Base-by-base conservation (phyloP, 176 grass and related monocot species). In the Paspalum notatum region DNA sequence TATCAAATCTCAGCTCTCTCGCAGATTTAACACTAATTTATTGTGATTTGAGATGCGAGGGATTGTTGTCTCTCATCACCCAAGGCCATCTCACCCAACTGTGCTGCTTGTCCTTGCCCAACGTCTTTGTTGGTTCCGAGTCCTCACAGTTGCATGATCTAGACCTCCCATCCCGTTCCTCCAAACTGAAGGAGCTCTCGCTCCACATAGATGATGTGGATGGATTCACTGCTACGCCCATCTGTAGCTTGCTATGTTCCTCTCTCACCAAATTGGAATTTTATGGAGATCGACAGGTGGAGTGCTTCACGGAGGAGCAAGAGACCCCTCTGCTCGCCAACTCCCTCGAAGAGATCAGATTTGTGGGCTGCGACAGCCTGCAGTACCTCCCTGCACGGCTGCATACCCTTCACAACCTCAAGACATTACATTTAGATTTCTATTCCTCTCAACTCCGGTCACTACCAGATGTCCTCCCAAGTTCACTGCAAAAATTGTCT, bases 21-120 rank as follows among this genome's bases (percentile, higher is more conserved):
- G 17, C 16, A 1, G 0, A 0, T 1, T 66, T 86, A 66, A 0
- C 0, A 0, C 3, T 74, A 5, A 0, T 0, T 0, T 0, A 40
- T 2, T 10, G 1, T 0, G 62, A 0, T 9, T 0, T 75, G 50
- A 81, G 4, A 8, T 2, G 11, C 0, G 15, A 4, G 5, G 18
- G 14, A 9, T 24, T 21, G 5, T 18, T 26, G 22, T 2, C 12
- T 32, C 47, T 71, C 14, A 13, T 71, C 12, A 8, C 46, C 13
- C 68, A 71, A 15, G 46, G 68, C 4, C 45, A 72, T 5, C 70
- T 54, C 48, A 38, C 46, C 3, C 2, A 0, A 53, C 20, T 53
- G 53, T 0, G 0, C 1, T 4, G 44, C 18, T 6, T 7, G 1
- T 0, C 0, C 11, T 21, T 3, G 6, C 65, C 40, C 65, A 67